Evolutionary conservation across 1,284 basidiomycete species (phyloP), one percentile per base, ranked within the genome.

Genomic region (Tilletia caries): DNA sequence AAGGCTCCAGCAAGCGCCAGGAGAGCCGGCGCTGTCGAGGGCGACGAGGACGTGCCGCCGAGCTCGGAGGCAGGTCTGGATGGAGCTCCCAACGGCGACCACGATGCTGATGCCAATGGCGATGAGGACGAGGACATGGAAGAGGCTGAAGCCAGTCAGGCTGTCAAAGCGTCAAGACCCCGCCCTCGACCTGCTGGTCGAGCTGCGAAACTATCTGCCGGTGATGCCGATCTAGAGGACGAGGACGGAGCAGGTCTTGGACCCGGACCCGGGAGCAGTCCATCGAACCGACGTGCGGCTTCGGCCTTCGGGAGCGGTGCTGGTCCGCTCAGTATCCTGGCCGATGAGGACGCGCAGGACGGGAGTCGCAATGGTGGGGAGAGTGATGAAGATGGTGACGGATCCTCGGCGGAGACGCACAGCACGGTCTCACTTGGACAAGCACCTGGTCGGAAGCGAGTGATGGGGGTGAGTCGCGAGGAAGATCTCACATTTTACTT

Each of bases 321-420:
- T 15, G 58, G 58, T n/a, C 58, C 58, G 58, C 58, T 62, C 32
- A 34, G 29, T 18, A 62, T 62, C 33, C 32, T 62, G 10, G 58
- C 58, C 15, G 58, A 62, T n/a, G 58, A 62, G 2, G 58, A 62
- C 5, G 58, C 32, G 18, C 27, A 62, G 58, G 32, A 33, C 32
- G 58, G 48, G 15, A 41, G 37, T 41, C 37, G 2, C 10, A 41
- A 41, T 41, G 37, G 37, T 41, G 1, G 37, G 1, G 37, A 41
- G 37, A 41, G 37, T 41, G 37, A 41, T 41, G 37, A 15, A 41
- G 37, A 41, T 15, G 37, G 37, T 41, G 37, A 41, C 15, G 37
- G 37, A 41, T 41, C 37, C 37, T 41, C 37, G 37, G 15, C 8
- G 37, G 37, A 6, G 15, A 15, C 37, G 10, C 37, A 41, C 1